Evolutionary conservation across 2,329 filamentous ascomycete species (phyloP), one percentile per base, ranked within the genome.

Genomic region (Mollisiaceae sp.): DNA sequence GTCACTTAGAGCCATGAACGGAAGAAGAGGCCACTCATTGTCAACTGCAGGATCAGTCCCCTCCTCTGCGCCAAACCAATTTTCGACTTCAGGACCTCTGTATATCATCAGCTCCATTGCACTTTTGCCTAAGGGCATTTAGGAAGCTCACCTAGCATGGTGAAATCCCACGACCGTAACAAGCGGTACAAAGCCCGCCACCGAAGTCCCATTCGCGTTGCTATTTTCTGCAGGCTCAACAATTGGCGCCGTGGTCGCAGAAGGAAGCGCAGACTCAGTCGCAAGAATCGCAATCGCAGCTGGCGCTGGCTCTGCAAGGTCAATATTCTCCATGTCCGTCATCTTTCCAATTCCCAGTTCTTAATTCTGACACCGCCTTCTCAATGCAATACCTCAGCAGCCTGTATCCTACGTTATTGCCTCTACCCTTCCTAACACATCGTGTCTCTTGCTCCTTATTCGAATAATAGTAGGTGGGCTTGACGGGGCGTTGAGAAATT

Each of bases 1-100:
- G 77, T 99, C 95, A 65, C 92, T 95, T 75, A 99, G 81, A 32
- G 95, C 95, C 92, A 98, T 97, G 78, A 99, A 99, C 0, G 95
- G 94, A 67, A 99, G 83, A 71, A 97, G 79, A 35, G 89, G 85
- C 95, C 95, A 99, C 76, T 95, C 92, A 79, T 96, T 94, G 65
- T 94, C 91, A 55, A 80, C 82, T 3, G 91, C 91, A 12, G 94
- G 93, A 78, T 97, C 93, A 65, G 81, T 83, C 62, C 89, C 91
- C 72, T 94, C 89, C 22, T 89, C 81, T 39, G 81, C 87, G 67
- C 93, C 93, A 76, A 97, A 92, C 91, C 94, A 98, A 74, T 85
- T 86, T 81, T 98, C 94, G 64, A 98, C 91, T 81, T 99, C 95
- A 38, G 95, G 95, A 9, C 95, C 95, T 77, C 88, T 75, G 61